Conservation (phyloP, 495 filamentous ascomycete genomes). For the Usnea hakonensis region DNA sequence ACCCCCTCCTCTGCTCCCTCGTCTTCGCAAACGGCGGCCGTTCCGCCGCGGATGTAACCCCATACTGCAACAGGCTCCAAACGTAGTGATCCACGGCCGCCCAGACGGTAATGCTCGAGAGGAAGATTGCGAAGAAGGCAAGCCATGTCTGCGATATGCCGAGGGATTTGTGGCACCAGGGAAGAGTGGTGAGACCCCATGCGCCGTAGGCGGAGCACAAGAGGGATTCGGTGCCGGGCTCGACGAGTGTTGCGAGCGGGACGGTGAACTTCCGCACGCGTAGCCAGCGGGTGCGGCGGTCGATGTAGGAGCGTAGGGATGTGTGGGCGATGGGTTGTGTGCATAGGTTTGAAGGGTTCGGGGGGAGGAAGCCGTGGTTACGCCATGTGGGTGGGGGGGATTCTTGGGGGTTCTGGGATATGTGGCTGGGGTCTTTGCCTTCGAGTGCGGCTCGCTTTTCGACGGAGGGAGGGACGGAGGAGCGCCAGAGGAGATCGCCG, state of each 20-base stretch:
- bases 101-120: slow-evolving; percentile 61
- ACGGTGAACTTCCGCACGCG: slow-evolving; percentile 94
- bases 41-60: slow-evolving; percentile 56
- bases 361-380: slow-evolving; percentile 67
- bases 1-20: slow-evolving; percentile 21
- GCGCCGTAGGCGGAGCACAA: slow-evolving; percentile 73
- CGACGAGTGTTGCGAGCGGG: slow-evolving; percentile 78
- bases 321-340: slow-evolving; percentile 83
- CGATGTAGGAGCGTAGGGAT: slow-evolving; percentile 70
- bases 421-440: slow-evolving; percentile 28
- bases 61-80: slow-evolving; percentile 65
- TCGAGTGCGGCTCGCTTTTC: slow-evolving; percentile 28
- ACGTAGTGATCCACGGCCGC: slow-evolving; percentile 63
- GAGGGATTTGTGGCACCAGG: slow-evolving; percentile 47
- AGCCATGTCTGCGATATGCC: slow-evolving; percentile 61
- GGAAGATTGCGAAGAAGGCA: slow-evolving; percentile 58
- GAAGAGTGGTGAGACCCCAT: slow-evolving; percentile 67
- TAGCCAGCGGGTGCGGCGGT: slow-evolving; percentile 81
- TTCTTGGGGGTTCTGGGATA: slow-evolving; percentile 7
- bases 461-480: slow-evolving; percentile 32
- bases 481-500: slow-evolving; percentile 81
- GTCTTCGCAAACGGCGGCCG: slow-evolving; percentile 28
- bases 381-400: slow-evolving; percentile 52
- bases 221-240: slow-evolving; percentile 87
- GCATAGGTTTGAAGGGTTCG: slow-evolving; percentile 64